These are phyloP conservation scores for Taiozyma sp. DNA, from an alignment of 1,139 yeast genomes.

Conservation along the genomic window DNA sequence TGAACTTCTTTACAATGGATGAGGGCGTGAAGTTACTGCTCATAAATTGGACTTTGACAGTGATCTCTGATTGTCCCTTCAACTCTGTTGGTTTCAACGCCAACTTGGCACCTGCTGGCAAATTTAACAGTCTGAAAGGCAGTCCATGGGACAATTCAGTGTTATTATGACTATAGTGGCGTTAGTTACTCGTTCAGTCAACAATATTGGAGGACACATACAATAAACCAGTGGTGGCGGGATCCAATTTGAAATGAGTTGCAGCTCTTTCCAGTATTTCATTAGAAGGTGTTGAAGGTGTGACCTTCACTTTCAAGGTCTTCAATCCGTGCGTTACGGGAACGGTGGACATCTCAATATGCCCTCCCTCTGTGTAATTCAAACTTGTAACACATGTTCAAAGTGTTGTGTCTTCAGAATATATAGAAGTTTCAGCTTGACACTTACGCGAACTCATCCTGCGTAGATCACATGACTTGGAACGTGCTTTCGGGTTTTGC, in stretches of 20 bases:
- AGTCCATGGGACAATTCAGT: conserved; percentile 23
- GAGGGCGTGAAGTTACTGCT: conserved; percentile 13
- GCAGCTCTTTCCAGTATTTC: conserved; percentile 15
- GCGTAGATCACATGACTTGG: background rate
- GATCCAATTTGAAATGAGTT: conserved; percentile 16
- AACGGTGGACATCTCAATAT: conserved; percentile 16
- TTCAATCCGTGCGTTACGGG: conserved; percentile 14
- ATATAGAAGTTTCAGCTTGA: background rate
- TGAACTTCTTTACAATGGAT: conserved; percentile 16
- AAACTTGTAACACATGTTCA: too few relatives aligned
- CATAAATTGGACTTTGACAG: conserved; percentile 21
- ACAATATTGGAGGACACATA: conserved; percentile 5
- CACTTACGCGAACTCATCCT: background rate
- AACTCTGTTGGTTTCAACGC: conserved; percentile 14
- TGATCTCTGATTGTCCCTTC: conserved; percentile 8
- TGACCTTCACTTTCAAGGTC: conserved; percentile 12
- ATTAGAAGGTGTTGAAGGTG: conserved; percentile 16
- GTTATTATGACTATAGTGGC: conserved; percentile 22
- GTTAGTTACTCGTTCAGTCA: background rate
- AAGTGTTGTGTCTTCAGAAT: too few relatives aligned
- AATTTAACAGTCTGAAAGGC: conserved; percentile 30
- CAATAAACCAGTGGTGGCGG: conserved; percentile 16
- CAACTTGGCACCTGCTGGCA: conserved; percentile 31
- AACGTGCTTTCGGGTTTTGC: background rate
- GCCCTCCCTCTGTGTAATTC: background rate